Conservation (phyloP, 192 early-diverging fungal species). For the Entomortierella parvispora region DNA sequence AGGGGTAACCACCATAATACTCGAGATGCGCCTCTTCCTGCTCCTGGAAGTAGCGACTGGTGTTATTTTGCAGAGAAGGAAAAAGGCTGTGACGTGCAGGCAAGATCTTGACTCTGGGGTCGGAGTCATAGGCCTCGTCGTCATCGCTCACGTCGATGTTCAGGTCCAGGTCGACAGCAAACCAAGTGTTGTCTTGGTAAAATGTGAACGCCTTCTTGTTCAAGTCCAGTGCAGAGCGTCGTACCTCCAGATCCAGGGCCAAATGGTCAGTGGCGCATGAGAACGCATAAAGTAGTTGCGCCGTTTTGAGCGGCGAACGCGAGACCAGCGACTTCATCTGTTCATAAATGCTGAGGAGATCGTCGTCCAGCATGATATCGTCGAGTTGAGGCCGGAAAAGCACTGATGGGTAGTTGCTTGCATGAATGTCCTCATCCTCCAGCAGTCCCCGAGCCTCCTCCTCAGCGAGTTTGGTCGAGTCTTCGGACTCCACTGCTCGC, state of each 20-base stretch:
- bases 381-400: conserved; percentile 45
- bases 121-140: conserved; percentile 27
- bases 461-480: too few relatives aligned
- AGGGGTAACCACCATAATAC: neutral
- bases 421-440: too few relatives aligned
- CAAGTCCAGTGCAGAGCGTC: conserved; percentile 36
- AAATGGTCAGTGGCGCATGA: conserved; percentile 47
- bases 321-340: conserved; percentile 48
- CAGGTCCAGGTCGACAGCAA: conserved; percentile 40
- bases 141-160: conserved; percentile 12
- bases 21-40: neutral
- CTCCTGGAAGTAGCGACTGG: neutral
- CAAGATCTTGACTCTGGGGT: conserved; percentile 30
- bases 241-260: conserved; percentile 28
- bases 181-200: conserved; percentile 53
- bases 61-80: conserved; percentile 28
- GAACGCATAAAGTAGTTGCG: conserved; percentile 46
- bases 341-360: conserved; percentile 45
- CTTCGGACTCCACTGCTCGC: too few relatives aligned
- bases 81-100: conserved; percentile 39
- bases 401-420: conserved; percentile 6
- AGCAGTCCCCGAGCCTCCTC: too few relatives aligned
- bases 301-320: conserved; percentile 46
- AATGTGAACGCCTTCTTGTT: conserved; percentile 46
- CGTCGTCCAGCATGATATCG: conserved; percentile 46